These are phyloP conservation scores for Cucumis hystrix DNA, from an alignment of 306 rosid genomes.

Conservation along the genomic window DNA sequence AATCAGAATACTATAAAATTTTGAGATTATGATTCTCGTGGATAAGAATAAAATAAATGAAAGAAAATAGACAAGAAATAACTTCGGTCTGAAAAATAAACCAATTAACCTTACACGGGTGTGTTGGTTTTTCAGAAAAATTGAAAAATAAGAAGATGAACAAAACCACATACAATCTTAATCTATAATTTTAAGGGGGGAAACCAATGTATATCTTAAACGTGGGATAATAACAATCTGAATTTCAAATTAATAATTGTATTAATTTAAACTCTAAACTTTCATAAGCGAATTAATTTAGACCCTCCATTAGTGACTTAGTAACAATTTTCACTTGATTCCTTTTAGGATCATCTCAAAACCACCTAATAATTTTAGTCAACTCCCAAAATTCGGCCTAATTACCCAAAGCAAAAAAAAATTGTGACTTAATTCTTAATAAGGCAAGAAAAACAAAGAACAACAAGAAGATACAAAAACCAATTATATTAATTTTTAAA, in stretches of 20 bases:
- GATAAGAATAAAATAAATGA: background rate
- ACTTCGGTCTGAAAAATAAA: background rate
- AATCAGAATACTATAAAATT: background rate
- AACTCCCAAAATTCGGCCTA: background rate
- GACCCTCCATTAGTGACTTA: background rate
- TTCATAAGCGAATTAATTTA: background rate
- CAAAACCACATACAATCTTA: background rate
- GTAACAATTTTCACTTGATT: background rate
- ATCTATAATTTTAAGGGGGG: background rate
- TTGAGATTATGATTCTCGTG: background rate
- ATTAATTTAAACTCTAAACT: background rate
- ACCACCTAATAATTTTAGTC: background rate
- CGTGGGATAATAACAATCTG: background rate
- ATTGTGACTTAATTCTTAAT: too few relatives aligned
- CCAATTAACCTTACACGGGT: background rate
- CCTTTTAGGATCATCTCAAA: background rate
- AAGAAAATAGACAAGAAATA: background rate
- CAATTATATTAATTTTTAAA: too few relatives aligned
- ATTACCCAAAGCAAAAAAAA: background rate
- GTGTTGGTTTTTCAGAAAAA: background rate
- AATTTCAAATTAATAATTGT: background rate
- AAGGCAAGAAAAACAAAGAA: background rate
- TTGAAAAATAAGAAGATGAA: background rate
- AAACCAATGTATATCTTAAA: too few relatives aligned
- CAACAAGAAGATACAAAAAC: background rate